Evolutionary conservation across 23 red algal species (phyloP), one percentile per base, ranked within the genome.

Genomic region (Cyanidiococcus yangmingshanensis): DNA sequence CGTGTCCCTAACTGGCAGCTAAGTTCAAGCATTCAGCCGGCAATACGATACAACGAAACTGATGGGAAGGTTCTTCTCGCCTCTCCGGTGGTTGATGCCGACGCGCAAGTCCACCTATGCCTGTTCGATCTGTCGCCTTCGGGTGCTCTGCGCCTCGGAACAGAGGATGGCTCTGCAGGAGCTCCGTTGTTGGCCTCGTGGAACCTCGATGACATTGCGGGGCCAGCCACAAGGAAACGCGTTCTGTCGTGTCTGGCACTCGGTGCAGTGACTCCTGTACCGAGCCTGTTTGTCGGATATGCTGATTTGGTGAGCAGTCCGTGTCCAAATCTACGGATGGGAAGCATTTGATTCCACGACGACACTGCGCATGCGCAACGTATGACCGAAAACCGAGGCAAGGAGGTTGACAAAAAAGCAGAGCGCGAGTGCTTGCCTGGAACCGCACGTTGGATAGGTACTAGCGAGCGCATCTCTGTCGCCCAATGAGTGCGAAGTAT

Each of bases 281-380:
- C 45, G 21, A 21, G 12, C 12, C 7, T 54, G 21, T 21, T 54
- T 21, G 12, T 54, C 12, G 45, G 45, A 15, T 54, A 21, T 21
- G 21, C 21, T 54, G 45, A 54, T 15, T 7, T 21, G 7, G 21
- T 15, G 12, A 7, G 21, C 12, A 54, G 45, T 7, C 7, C 45
- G 7, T 21, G 7, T 7, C 45, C 45, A 21, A 7, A 54, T 54
- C 21, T 54, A 7, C 21, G 7, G 12, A 15, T 54, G 21, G 45
- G 45, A 54, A 54, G 45, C 45, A 54, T 54, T 21, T 54, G 45
- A 54, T 54, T n/a, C n/a, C n/a, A n/a, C n/a, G n/a, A n/a, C n/a
- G n/a, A n/a, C n/a, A n/a, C n/a, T n/a, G n/a, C n/a, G n/a, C n/a
- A n/a, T n/a, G n/a, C n/a, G n/a, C n/a, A n/a, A n/a, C n/a, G n/a